Base-by-base conservation (phyloP, 257 asterid species). In the Gentiana straminea region DNA sequence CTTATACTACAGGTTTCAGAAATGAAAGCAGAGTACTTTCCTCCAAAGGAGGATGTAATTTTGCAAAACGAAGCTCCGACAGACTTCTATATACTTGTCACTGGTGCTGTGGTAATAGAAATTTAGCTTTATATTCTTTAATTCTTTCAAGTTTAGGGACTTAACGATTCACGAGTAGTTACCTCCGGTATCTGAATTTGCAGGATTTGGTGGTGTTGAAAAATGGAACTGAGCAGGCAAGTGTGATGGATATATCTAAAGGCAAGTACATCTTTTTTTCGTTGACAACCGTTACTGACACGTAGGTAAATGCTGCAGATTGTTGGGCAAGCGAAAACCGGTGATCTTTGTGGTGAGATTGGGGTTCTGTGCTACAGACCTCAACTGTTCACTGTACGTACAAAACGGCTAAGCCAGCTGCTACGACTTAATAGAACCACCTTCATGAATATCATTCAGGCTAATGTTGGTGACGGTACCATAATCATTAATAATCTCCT, bases 291-390 rank as follows among this genome's bases (percentile, higher is more conserved):
- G n/a, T 45, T 41, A 63, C 58, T 41, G 13, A 59, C 51, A 15
- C 34, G 24, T 35, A 5, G 55, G 45, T 10, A 10, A 66, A 70
- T 73, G n/a, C 51, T 77, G 47, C 86, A 86, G 95, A 77, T 81
- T 54, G 66, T 82, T 43, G 97, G 97, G 46, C 82, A 85, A 73
- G 95, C 94, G 10, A 80, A 71, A 74, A 66, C 84, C 1, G 97
- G 99, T 13, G 95, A 86, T 9, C 72, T 80, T 13, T 81, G 88
- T 66, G 99, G 97, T 52, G 99, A 92, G 72, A 85, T 92, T 47
- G 95, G 99, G 45, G 94, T 83, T 56, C 82, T 92, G 37, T 92
- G 97, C 58, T 85, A 77, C 57, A 74, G 86, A 73, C 97, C 99
- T 64, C 99, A 92, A 67, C 68, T 81, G 35, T 92, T 85, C 74